Percentiles rank a stretch among this genome's conserved stretches.
Conservation (phyloP, 2,329 filamentous ascomycete genomes). For the Lecanicillium sp. region DNA sequence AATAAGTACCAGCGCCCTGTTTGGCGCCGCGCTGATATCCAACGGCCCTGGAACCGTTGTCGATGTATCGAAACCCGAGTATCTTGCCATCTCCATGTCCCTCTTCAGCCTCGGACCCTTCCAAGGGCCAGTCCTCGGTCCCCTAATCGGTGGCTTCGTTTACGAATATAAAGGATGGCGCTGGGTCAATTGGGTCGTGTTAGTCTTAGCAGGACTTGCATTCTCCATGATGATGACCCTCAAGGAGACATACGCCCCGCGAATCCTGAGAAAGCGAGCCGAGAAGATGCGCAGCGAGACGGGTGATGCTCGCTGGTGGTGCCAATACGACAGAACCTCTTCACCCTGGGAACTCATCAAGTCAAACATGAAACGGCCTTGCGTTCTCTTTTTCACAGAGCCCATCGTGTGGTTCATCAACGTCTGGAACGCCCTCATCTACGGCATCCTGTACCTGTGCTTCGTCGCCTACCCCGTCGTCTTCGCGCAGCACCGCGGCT, state of each 20-base stretch:
- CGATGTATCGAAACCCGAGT: slow-evolving; percentile 68
- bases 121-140: slow-evolving; percentile 50
- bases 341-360: slow-evolving; percentile 63
- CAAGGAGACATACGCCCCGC: slow-evolving; percentile 72
- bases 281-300: slow-evolving; percentile 59
- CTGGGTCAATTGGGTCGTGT: slow-evolving; percentile 77
- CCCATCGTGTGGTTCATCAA: slow-evolving; percentile 72
- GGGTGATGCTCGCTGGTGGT: slow-evolving; percentile 69
- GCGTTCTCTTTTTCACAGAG: slow-evolving; percentile 71
- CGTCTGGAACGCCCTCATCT: slow-evolving; percentile 57
- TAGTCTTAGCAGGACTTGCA: slow-evolving; percentile 63
- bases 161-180: slow-evolving; percentile 72
- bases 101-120: slow-evolving; percentile 76
- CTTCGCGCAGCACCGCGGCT: slow-evolving; percentile 68
- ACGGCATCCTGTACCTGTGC: slow-evolving; percentile 82
- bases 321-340: slow-evolving; percentile 67
- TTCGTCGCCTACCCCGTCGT: slow-evolving; percentile 89
- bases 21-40: slow-evolving; percentile 67
- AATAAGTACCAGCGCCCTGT: slow-evolving; percentile 43
- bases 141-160: slow-evolving; percentile 64
- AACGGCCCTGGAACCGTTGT: slow-evolving; percentile 73
- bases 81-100: slow-evolving; percentile 68
- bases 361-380: slow-evolving; percentile 70
- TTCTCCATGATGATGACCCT: slow-evolving; percentile 53
- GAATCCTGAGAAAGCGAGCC: slow-evolving; percentile 61